Evolutionary conservation across 345 rosid genomes (phyloP).

Genomic region (Brassica rapa): DNA sequence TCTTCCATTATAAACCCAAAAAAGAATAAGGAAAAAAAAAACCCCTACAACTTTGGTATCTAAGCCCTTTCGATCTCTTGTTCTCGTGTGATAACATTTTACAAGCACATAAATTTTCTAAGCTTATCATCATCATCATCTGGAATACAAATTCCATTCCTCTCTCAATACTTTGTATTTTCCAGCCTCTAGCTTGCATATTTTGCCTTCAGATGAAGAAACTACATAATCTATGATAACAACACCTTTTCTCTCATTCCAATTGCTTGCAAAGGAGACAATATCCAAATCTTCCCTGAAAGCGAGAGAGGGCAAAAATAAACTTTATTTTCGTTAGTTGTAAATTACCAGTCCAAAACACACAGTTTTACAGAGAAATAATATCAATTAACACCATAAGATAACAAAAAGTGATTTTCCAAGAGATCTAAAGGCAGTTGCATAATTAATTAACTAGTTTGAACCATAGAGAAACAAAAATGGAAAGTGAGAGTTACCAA

Average conservation of each 20-base stretch:
- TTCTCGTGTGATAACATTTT: neutral
- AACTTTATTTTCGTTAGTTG: neutral
- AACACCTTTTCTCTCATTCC: neutral
- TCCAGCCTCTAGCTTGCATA: slow-evolving; percentile 14
- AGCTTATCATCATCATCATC: slow-evolving; percentile 7
- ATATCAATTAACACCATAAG: neutral
- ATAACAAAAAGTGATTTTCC: neutral
- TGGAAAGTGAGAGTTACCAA: neutral
- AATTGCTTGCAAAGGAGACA: neutral
- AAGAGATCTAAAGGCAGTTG: too few species aligned
- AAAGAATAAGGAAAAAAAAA: neutral
- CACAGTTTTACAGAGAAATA: neutral
- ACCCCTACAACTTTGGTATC: neutral
- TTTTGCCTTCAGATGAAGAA: neutral
- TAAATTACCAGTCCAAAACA: neutral
- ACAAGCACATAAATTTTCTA: neutral
- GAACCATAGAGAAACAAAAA: too few species aligned
- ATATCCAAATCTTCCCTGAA: neutral
- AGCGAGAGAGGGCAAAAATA: neutral
- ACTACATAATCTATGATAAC: neutral
- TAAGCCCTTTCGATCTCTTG: neutral
- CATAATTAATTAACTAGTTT: too few species aligned
- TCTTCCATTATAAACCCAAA: neutral
- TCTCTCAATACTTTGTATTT: neutral
- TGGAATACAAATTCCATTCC: neutral